Base-by-base conservation (phyloP, 2,329 filamentous ascomycete species). In the Stagonosporopsis tanaceti region DNA sequence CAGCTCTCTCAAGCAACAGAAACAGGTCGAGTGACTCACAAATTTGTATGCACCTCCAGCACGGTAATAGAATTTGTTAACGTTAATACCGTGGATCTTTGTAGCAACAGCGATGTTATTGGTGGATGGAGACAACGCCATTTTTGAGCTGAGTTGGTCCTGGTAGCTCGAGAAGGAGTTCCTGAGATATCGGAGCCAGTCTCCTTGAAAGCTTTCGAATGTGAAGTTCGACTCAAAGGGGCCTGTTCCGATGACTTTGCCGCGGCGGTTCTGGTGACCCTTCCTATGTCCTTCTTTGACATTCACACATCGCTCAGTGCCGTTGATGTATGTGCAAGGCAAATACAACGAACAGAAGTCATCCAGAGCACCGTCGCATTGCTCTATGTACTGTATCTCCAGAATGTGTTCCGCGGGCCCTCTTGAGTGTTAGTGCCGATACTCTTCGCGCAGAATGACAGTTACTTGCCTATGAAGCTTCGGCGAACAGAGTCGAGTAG, bases 21-120 rank as follows among this genome's bases (percentile, higher is more conserved):
- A 81, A 57, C 81, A 84, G 2, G 78, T 77, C 1, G 76, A 69
- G 59, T 81, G 80, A 37, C 76, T 81, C 15, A 77, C 67, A 44
- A 78, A 71, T 1, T 64, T 25, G 11, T 51, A 6, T 11, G 63
- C 53, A 22, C 44, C 37, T 0, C 57, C 60, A 1, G 64, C 38
- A 48, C 62, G 60, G n/a, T 25, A 3, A 39, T 53, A 46, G n/a
- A 46, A 14, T 7, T 17, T 6, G 12, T n/a, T 24, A n/a, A 46
- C 12, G 30, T 34, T 34, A 4, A 3, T 12, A 15, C 17, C 4
- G 24, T 46, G 44, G 17, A 46, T n/a, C 17, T 46, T 20, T 20
- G 20, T 20, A 3, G 20, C 20, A 20, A 20, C 20, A 2, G 20
- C 20, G 20, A 20, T 20, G 20, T 2, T 20, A 3, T 20, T 3